Conservation (phyloP, 108 stramenopile genomes). For the Phaeodactylum tricornutum region DNA sequence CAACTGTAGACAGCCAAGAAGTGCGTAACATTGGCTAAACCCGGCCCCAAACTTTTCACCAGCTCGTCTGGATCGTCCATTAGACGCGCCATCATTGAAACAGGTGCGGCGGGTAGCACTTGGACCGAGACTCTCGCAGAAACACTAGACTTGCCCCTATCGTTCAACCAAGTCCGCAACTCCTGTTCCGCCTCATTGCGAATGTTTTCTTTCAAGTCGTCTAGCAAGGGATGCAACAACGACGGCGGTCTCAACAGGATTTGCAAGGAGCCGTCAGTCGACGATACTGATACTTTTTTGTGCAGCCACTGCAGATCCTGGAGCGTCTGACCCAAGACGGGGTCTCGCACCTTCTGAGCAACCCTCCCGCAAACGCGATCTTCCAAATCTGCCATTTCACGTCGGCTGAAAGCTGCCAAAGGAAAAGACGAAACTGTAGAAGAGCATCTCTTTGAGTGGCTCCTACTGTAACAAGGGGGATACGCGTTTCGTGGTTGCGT, state of each 20-base stretch:
- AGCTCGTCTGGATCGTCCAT: conserved; percentile 26
- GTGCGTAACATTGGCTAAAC: conserved; percentile 58
- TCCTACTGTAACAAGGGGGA: too few relatives aligned
- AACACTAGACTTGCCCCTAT: too few relatives aligned
- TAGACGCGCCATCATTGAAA: conserved; percentile 16
- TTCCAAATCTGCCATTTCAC: conserved; percentile 41
- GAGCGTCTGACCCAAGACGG: conserved; percentile 20
- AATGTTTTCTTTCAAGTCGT: conserved; percentile 29
- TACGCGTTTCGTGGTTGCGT: too few relatives aligned
- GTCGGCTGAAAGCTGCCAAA: too few relatives aligned
- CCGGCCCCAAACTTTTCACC: conserved; percentile 35
- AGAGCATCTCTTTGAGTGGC: too few relatives aligned
- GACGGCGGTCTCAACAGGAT: conserved; percentile 48
- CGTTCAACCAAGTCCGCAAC: conserved; percentile 9
- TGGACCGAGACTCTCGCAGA: conserved; percentile 29
- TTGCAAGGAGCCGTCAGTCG: conserved; percentile 22
- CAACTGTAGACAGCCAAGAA: conserved; percentile 84
- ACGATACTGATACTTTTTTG: conserved; percentile 14
- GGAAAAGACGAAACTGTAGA: too few relatives aligned
- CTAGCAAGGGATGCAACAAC: conserved; percentile 50
- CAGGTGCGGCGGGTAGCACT: conserved; percentile 16
- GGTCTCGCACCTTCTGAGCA: conserved; percentile 29
- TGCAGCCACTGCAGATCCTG: conserved; percentile 34
- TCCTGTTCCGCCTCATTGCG: conserved; percentile 26
- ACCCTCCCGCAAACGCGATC: conserved; percentile 22